These are phyloP conservation scores for Xylariaceae sp. DNA, from an alignment of 2,329 filamentous ascomycete genomes.

Conservation along the genomic window DNA sequence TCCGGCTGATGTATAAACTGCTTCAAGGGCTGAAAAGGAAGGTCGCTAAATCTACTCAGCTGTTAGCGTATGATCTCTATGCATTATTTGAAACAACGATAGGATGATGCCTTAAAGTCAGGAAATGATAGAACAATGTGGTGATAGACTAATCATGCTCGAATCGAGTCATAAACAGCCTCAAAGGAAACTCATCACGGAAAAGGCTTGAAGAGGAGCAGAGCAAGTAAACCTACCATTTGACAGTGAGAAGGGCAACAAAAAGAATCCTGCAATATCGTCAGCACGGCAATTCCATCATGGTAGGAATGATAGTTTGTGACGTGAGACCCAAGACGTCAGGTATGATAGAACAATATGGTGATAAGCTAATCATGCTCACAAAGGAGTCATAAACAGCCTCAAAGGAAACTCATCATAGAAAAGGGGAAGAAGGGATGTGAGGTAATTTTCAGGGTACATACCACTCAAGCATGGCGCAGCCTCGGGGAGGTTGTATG, in stretches of 20 bases:
- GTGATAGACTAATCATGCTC: slow-evolving; percentile 32
- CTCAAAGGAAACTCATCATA: slow-evolving; percentile 34
- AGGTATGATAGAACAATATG: slow-evolving; percentile 32
- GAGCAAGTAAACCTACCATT: no score
- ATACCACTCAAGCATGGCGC: slow-evolving; percentile 14
- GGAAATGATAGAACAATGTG: slow-evolving; percentile 28
- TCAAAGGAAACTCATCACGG: slow-evolving; percentile 33
- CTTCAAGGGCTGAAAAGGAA: background rate
- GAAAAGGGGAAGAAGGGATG: slow-evolving; percentile 7
- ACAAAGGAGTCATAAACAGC: slow-evolving; percentile 35
- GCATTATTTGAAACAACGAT: background rate
- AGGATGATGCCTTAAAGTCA: no score
- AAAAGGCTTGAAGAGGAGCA: no score
- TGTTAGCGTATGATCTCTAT: no score
- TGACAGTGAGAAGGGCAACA: no score
- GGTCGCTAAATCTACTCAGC: background rate
- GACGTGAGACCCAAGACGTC: slow-evolving; percentile 16
- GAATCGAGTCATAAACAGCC: slow-evolving; percentile 35
- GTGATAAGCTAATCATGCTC: slow-evolving; percentile 32
- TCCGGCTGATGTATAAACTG: no score
- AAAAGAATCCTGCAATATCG: no score
- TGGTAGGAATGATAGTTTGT: no score
- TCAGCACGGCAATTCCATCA: no score
- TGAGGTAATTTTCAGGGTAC: background rate
- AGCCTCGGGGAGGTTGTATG: slow-evolving; percentile 1